Base-by-base conservation (phyloP, 2,329 filamentous ascomycete genomes). In the Cladophialophora immunda region DNA sequence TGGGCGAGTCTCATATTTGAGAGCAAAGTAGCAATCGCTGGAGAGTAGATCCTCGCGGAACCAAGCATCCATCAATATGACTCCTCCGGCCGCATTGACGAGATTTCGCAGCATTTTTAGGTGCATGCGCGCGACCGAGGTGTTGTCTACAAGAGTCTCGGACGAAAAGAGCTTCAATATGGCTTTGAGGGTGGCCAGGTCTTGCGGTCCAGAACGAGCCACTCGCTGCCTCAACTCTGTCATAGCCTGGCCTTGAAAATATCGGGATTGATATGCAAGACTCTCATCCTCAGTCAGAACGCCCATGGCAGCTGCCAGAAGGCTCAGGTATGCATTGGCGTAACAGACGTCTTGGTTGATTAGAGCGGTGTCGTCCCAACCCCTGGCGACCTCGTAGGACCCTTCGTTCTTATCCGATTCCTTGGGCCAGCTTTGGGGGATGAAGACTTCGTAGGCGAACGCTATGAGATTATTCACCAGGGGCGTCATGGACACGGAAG, bases 91-190 rank as follows among this genome's bases (percentile, higher is more conserved):
- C 3, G 56, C 64, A n/a, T 64, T 69, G 41, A 72, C 71, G n/a
- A 71, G 34, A 54, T 70, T 72, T 11, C 66, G 67, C 6, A 72
- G 67, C 71, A 71, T 71, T 57, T 72, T 72, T 13, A 72, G 68
- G 38, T 72, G 71, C 57, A 68, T 68, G 34, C 71, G 69, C n/a
- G 71, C 71, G 8, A 66, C 67, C 25, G 71, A 69, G 6, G 69
- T 72, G 62, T 71, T 72, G 68, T 71, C 69, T 15, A 70, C 64
- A 19, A 69, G 54, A 7, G 69, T 72, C 58, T 72, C 70, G 9
- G 69, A 65, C 19, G 67, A 70, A 41, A 71, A 72, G 52, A 72
- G 69, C 58, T 68, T 70, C 41, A 71, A 41, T 19, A 70, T 70
- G 11, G 69, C 71, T 55, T 71, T 70, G 19, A 71, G 56, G 11